phyloP scores from a whole-genome alignment of 495 filamentous ascomycete species.

The Penicillium goetzii region DNA sequence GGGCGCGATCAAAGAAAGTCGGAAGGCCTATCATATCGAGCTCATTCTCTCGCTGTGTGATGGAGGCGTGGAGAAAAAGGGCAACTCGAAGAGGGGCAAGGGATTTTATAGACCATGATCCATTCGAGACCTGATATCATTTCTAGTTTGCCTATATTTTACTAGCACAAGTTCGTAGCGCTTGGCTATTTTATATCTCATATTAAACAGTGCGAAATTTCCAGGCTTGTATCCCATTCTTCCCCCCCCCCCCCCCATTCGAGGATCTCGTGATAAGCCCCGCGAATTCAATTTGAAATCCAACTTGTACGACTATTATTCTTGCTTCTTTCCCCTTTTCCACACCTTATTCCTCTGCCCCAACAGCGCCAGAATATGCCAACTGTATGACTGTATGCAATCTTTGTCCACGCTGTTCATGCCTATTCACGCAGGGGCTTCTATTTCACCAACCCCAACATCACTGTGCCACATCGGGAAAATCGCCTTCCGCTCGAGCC shows the following conservation, averaged over 20 bases:
- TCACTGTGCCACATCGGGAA: constrained; percentile 35
- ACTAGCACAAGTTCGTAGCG: background rate
- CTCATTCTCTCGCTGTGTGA: constrained; percentile 20
- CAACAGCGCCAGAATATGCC: background rate
- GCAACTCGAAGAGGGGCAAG: background rate
- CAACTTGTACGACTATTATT: constrained; percentile 30
- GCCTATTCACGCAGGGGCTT: constrained; percentile 27
- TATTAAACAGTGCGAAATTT: background rate
- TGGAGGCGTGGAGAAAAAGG: constrained; percentile 19
- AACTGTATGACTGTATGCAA: background rate
- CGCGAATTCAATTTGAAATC: constrained; percentile 14
- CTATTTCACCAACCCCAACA: constrained; percentile 25
- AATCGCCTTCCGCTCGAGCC: constrained; percentile 20
- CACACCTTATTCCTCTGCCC: background rate
- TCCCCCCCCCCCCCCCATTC: background rate
- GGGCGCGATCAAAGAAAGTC: background rate
- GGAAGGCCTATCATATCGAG: constrained; percentile 24
- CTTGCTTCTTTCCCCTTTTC: constrained; percentile 10
- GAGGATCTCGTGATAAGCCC: constrained; percentile 19
- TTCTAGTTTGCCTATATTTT: background rate
- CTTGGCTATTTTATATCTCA: background rate
- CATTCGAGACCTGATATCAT: background rate
- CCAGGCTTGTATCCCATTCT: background rate
- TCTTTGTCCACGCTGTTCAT: background rate
- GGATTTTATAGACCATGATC: constrained; percentile 11